Conservation (phyloP, 2,329 filamentous ascomycete genomes). For the Fonsecaea multimorphosa region DNA sequence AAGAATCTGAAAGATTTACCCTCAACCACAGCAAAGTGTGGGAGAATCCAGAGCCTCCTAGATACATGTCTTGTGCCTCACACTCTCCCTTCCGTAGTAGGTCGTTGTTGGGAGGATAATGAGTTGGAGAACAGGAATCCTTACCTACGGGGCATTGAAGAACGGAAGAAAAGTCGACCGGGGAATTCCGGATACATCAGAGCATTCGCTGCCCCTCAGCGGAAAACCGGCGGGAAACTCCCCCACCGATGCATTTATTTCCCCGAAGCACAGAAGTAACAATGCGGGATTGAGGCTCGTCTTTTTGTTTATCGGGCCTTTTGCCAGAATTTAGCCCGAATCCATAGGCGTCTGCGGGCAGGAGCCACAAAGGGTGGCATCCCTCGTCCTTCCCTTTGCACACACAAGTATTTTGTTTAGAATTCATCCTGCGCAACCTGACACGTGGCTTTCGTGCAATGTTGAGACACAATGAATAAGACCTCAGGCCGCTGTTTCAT, state of each 20-base stretch:
- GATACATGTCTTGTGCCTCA: background rate
- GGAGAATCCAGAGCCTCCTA: background rate
- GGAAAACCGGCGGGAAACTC: constrained; percentile 21
- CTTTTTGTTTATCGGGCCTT: background rate
- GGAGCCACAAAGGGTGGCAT: too few relatives aligned
- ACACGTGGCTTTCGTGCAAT: constrained; percentile 18
- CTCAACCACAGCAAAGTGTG: background rate
- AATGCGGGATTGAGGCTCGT: constrained; percentile 7
- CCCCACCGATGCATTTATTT: background rate
- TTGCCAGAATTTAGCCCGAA: constrained; percentile 7
- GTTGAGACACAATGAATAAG: constrained; percentile 7
- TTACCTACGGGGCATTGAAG: background rate
- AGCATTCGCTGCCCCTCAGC: constrained; percentile 6
- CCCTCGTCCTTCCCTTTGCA: background rate
- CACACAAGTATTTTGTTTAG: constrained; percentile 13
- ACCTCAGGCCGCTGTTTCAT: constrained; percentile 1
- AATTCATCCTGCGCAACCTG: constrained; percentile 14
- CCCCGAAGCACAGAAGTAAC: constrained; percentile 5
- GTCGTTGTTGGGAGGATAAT: background rate
- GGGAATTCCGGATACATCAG: constrained; percentile 5
- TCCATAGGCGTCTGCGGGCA: background rate
- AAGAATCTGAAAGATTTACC: too few relatives aligned
- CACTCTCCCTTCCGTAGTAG: background rate
- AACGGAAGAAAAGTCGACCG: background rate
- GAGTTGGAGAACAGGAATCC: background rate